phyloP scores from a whole-genome alignment of 768 basidiomycete genomes.

The Termitomyces sp. region DNA sequence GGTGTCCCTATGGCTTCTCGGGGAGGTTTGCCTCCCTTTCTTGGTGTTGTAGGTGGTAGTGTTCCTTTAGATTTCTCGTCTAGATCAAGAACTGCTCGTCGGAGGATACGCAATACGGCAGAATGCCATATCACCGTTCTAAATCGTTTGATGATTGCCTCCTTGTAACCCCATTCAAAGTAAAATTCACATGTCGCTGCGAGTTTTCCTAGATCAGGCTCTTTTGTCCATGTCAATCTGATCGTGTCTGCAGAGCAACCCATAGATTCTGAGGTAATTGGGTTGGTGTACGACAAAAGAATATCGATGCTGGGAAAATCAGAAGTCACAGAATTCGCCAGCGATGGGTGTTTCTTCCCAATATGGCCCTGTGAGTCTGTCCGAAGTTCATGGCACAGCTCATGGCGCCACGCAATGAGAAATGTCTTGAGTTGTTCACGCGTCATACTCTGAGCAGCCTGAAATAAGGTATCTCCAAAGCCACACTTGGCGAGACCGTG shows the following conservation, averaged over 20 bases:
- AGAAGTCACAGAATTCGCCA: slow-evolving; percentile 61
- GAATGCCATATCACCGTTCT: slow-evolving; percentile 80
- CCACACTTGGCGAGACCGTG: slow-evolving; percentile 80
- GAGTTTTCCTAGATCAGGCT: slow-evolving; percentile 68
- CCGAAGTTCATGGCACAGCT: slow-evolving; percentile 58
- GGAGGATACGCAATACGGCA: slow-evolving; percentile 64
- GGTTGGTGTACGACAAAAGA: slow-evolving; percentile 73
- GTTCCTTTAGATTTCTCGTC: slow-evolving; percentile 26
- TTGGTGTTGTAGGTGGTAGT: slow-evolving; percentile 35
- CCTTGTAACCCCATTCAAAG: slow-evolving; percentile 90
- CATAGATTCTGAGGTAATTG: slow-evolving; percentile 67
- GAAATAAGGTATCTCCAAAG: slow-evolving; percentile 66
- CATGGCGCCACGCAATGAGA: slow-evolving; percentile 60
- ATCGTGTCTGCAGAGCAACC: slow-evolving; percentile 35
- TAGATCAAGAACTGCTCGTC: slow-evolving; percentile 54
- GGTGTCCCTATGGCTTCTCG: slow-evolving; percentile 38
- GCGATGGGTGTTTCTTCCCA: slow-evolving; percentile 57
- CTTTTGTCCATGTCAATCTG: slow-evolving; percentile 44
- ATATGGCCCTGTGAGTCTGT: slow-evolving; percentile 66
- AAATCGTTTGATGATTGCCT: slow-evolving; percentile 81
- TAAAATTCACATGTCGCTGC: slow-evolving; percentile 81
- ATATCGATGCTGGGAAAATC: slow-evolving; percentile 74
- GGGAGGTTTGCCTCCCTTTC: slow-evolving; percentile 26
- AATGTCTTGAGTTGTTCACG: slow-evolving; percentile 46
- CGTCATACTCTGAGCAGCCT: slow-evolving; percentile 50